Percentiles rank a stretch among this genome's conserved stretches.
phyloP scores from a whole-genome alignment of 441 rosid genomes.

The Brassica hybrid region DNA sequence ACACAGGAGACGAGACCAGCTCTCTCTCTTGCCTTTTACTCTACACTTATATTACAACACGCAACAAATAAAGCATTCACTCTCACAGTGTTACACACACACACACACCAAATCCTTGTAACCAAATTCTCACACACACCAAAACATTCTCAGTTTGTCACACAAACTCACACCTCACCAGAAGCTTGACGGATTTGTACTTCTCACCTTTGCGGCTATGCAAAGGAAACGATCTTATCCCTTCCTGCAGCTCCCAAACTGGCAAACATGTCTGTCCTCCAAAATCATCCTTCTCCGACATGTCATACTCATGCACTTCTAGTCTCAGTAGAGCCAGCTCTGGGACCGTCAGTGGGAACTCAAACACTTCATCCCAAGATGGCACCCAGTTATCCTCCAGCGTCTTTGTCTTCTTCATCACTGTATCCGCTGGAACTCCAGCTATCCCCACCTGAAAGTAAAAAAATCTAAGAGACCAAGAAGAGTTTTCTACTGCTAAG shows the following conservation, averaged over 20 bases:
- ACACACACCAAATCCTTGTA: conserved; percentile 5
- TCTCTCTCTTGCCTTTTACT: conserved; percentile 23
- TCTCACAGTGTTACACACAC: conserved; percentile 7
- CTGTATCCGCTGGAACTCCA: conserved; percentile 53
- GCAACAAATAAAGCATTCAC: conserved; percentile 34
- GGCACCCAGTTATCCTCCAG: conserved; percentile 54
- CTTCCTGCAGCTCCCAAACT: conserved; percentile 48
- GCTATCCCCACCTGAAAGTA: conserved; percentile 55
- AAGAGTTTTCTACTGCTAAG: neutral
- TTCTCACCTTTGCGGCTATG: conserved; percentile 51
- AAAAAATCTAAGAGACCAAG: conserved; percentile 1
- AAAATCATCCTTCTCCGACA: conserved; percentile 54
- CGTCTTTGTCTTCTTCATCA: conserved; percentile 49
- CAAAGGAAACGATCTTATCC: conserved; percentile 50
- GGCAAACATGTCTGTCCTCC: conserved; percentile 59
- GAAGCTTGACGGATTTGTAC: conserved; percentile 50
- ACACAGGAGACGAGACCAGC: conserved; percentile 25
- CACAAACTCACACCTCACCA: conserved; percentile 51
- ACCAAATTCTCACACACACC: conserved; percentile 24
- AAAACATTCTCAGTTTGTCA: conserved; percentile 33
- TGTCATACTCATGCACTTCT: conserved; percentile 55
- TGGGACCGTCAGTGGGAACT: conserved; percentile 53
- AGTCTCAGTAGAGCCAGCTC: conserved; percentile 52
- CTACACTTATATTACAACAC: conserved; percentile 30
- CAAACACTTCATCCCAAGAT: conserved; percentile 52